A percentile compares a stretch with the other conserved stretches of the same genome.
phyloP scores from a whole-genome alignment of 2,329 filamentous ascomycete species.

The Scedosporium apiospermum region DNA sequence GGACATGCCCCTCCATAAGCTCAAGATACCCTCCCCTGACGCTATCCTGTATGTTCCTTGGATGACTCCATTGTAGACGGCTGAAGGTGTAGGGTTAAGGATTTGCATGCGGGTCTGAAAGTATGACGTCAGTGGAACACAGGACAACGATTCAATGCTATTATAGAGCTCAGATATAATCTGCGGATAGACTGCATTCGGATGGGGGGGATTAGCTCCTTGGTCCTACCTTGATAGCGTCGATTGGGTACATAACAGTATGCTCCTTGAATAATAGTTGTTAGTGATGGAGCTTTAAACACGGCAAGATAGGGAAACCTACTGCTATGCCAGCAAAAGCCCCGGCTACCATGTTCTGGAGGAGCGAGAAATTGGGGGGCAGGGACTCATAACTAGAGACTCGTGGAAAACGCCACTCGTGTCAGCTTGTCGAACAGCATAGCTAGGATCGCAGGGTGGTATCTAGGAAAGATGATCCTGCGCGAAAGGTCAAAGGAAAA shows the following conservation, averaged over 20 bases:
- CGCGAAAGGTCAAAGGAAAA: background rate
- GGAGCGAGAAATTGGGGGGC: conserved; percentile 85
- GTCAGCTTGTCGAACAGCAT: background rate
- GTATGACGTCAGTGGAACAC: background rate
- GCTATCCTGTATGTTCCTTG: conserved; percentile 92
- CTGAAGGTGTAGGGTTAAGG: conserved; percentile 69
- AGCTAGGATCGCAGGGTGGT: background rate
- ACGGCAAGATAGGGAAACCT: conserved; percentile 25
- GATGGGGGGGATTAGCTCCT: background rate
- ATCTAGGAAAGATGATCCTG: background rate
- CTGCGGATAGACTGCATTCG: background rate
- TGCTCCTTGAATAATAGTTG: conserved; percentile 58
- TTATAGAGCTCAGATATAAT: conserved; percentile 4
- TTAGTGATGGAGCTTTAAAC: background rate
- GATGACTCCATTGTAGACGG: conserved; percentile 81
- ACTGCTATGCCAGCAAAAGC: conserved; percentile 95
- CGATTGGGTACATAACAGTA: conserved; percentile 97
- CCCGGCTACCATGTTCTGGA: conserved; percentile 91
- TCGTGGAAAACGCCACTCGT: background rate
- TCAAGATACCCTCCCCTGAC: conserved; percentile 77
- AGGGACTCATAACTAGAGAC: conserved; percentile 84
- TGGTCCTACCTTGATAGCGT: conserved; percentile 77
- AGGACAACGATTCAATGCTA: conserved; percentile 10
- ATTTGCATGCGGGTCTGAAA: conserved; percentile 94
- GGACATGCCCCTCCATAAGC: conserved; percentile 91